Evolutionary conservation across 805 yeast species (phyloP).

Genomic region (Yamadazyma akitaensis): DNA sequence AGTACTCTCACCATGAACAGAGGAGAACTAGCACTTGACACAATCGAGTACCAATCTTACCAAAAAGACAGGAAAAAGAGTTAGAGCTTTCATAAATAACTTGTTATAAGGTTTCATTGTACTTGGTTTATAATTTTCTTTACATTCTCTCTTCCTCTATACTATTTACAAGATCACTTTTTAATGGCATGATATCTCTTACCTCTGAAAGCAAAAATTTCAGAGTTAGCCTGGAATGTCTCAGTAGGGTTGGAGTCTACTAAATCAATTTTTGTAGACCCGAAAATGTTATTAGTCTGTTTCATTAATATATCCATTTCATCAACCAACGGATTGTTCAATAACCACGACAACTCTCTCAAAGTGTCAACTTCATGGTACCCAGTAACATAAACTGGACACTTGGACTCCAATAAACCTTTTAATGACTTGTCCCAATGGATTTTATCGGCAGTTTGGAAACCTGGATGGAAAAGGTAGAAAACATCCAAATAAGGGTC

Average conservation of each 20-base stretch:
- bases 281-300: slow-evolving; percentile 67
- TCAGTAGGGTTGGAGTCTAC: slow-evolving; percentile 92
- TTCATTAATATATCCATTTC: slow-evolving; percentile 82
- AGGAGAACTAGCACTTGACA: too few relatives aligned
- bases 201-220: slow-evolving; percentile 89
- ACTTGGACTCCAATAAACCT: slow-evolving; percentile 87
- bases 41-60: too few relatives aligned
- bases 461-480: slow-evolving; percentile 94
- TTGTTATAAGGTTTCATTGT: too few relatives aligned
- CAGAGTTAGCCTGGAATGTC: slow-evolving; percentile 87
- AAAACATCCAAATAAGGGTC: slow-evolving; percentile 95
- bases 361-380: slow-evolving; percentile 71
- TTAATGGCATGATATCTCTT: slow-evolving; percentile 88
- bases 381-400: slow-evolving; percentile 88
- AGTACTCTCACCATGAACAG: too few relatives aligned
- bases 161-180: slow-evolving; percentile 5
- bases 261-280: slow-evolving; percentile 90
- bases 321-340: slow-evolving; percentile 53
- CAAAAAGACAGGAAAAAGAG: too few relatives aligned
- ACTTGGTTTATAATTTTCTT: too few relatives aligned
- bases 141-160: neutral
- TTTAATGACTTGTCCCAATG: slow-evolving; percentile 84
- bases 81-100: too few relatives aligned
- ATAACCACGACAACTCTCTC: slow-evolving; percentile 72
- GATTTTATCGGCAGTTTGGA: slow-evolving; percentile 76